Evolutionary conservation across 1,284 basidiomycete genomes (phyloP), one percentile per base, ranked within the genome.

Genomic region (Fomitopsis palustris): DNA sequence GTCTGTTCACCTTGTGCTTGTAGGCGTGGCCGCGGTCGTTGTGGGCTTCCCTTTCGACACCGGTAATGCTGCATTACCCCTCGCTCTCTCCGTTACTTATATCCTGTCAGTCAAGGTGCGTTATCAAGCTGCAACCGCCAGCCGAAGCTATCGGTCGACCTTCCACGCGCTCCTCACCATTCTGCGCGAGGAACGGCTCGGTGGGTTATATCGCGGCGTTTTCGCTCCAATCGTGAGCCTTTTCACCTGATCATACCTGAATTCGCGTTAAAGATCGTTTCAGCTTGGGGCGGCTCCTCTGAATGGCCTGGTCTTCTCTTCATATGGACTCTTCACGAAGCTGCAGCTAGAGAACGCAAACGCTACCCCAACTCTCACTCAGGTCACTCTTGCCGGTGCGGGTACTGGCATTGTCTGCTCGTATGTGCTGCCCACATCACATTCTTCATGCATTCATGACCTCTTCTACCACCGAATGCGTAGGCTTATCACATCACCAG

Each of bases 11-110:
- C 35, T 37, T 14, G 35, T 37, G 35, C 35, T 8, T 19, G 21
- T 77, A 88, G 88, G 88, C 16, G 81, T 87, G 61, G 79, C 82
- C 3, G 81, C 85, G 31, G 74, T 91, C 12, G 72, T 81, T 33
- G 84, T 89, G 19, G 88, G 88, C 19, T 87, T 86, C 68, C 89
- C 89, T 0, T 86, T 91, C 56, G 89, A 91, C 69, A 91, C 89
- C 56, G 84, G 88, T 86, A 64, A 53, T 35, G 31, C 23, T 29
- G 21, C 3, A 10, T 23, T 25, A 17, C 29, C 37, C 25, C 9
- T 9, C 0, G 8, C 8, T 3, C 16, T 3, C 16, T 29, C 37
- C 38, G 45, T 16, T 35, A 23, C 35, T 45, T 3, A 38, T 4
- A 19, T 2, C 16, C 10, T 42, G 23, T 8, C 45, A 87, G 89